Conservation (phyloP, 768 basidiomycete genomes). For the Udeniomyces megalosporus region DNA sequence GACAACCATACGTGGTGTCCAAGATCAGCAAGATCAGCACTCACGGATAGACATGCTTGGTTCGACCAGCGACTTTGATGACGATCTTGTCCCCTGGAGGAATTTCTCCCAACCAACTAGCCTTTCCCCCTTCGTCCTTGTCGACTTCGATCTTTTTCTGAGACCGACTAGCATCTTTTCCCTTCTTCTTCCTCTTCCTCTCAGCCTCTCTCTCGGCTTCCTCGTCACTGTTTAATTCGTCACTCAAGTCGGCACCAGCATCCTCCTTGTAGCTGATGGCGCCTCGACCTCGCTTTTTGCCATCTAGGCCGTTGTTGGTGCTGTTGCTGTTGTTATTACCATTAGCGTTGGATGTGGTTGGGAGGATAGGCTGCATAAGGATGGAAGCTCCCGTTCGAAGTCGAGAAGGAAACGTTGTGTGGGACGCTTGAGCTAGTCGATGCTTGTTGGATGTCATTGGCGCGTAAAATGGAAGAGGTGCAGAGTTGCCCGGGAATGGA, state of each 20-base stretch:
- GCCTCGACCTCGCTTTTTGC: conserved; percentile 29
- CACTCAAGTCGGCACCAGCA: conserved; percentile 35
- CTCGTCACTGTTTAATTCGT: conserved; percentile 51
- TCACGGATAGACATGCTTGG: conserved; percentile 59
- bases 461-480: conserved; percentile 6
- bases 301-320: conserved; percentile 26
- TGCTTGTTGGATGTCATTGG: neutral
- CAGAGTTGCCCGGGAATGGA: neutral
- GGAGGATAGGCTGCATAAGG: conserved; percentile 69
- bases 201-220: conserved; percentile 77
- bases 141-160: neutral
- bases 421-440: conserved; percentile 43
- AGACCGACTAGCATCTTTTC: conserved; percentile 17
- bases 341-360: conserved; percentile 14
- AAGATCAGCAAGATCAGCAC: conserved; percentile 28
- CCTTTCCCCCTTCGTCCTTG: conserved; percentile 39
- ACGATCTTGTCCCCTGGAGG: conserved; percentile 67
- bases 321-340: conserved; percentile 24
- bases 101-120: conserved; percentile 75
- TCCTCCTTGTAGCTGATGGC: conserved; percentile 24
- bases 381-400: conserved; percentile 76
- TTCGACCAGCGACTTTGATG: conserved; percentile 40
- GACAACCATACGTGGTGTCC: conserved; percentile 7
- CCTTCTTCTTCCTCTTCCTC: neutral
- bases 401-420: conserved; percentile 75